Conservation (phyloP, 768 basidiomycete genomes). For the Mycena epipterygia region DNA sequence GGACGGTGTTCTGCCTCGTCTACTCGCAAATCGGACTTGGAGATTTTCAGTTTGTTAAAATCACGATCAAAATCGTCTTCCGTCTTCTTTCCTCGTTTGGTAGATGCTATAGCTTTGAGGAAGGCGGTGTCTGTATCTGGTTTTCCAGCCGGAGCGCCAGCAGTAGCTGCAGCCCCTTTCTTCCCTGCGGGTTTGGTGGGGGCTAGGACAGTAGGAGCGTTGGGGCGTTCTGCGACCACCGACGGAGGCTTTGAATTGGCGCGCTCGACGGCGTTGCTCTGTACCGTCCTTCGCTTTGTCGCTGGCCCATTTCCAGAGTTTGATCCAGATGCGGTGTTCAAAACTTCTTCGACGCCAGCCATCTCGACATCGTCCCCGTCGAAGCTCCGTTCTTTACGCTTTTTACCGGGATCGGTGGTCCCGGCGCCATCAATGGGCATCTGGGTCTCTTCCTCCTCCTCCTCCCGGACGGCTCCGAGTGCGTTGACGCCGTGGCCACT, state of each 20-base stretch:
- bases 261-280: conserved; percentile 51
- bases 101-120: conserved; percentile 80
- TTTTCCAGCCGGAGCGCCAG: conserved; percentile 58
- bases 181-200: conserved; percentile 19
- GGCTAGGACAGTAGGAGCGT: not conserved
- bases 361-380: conserved; percentile 58
- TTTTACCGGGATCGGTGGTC: conserved; percentile 43
- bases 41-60: conserved; percentile 82
- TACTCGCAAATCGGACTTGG: conserved; percentile 68
- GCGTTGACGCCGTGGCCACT: conserved; percentile 16
- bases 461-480: conserved; percentile 56
- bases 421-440: conserved; percentile 14
- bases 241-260: conserved; percentile 23
- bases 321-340: conserved; percentile 27
- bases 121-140: conserved; percentile 80
- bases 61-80: conserved; percentile 85
- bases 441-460: conserved; percentile 69
- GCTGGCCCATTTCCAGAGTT: conserved; percentile 35
- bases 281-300: conserved; percentile 60
- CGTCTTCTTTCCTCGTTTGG: conserved; percentile 73
- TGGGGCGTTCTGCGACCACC: conserved; percentile 10
- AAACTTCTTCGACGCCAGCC: conserved; percentile 42
- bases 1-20: conserved; percentile 59
- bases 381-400: conserved; percentile 55
- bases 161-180: conserved; percentile 25